These are phyloP conservation scores for Xylaria nigripes DNA, from an alignment of 495 filamentous ascomycete species.

Conservation along the genomic window DNA sequence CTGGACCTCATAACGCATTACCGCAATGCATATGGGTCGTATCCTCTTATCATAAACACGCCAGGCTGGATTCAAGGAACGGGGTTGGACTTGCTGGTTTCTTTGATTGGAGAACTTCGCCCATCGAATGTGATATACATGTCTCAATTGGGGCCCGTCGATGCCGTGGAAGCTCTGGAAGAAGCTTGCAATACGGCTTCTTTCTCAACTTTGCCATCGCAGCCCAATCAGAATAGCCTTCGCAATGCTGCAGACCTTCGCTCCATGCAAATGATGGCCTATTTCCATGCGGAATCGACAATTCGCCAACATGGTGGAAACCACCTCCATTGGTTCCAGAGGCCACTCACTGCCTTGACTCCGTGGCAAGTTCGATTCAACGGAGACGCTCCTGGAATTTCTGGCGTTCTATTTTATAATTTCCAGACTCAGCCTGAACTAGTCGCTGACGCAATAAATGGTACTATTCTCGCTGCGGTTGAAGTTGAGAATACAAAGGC, in stretches of 20 bases:
- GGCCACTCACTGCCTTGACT: conserved; percentile 29
- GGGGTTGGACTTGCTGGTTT: conserved; percentile 60
- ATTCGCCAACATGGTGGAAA: background rate
- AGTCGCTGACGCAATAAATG: conserved; percentile 38
- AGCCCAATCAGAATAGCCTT: conserved; percentile 53
- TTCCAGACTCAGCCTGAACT: conserved; percentile 33
- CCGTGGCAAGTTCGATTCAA: conserved; percentile 37
- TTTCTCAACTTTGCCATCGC: conserved; percentile 46
- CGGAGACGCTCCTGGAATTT: conserved; percentile 25
- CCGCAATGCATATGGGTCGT: conserved; percentile 32
- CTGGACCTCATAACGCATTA: conserved; percentile 63
- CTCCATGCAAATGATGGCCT: conserved; percentile 73
- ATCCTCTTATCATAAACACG: conserved; percentile 70
- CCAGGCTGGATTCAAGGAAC: conserved; percentile 76
- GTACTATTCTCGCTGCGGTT: conserved; percentile 35
- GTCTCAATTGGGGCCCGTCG: conserved; percentile 59
- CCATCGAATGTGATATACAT: conserved; percentile 64
- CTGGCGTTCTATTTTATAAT: conserved; percentile 40
- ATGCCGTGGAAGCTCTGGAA: conserved; percentile 52
- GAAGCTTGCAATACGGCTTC: conserved; percentile 26
- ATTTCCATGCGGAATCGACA: conserved; percentile 51
- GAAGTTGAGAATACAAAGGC: conserved; percentile 28
- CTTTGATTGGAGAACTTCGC: conserved; percentile 44
- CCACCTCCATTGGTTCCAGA: conserved; percentile 29
- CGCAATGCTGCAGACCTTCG: conserved; percentile 61